These are phyloP conservation scores for Cyberlindnera maclurae DNA, from an alignment of 805 yeast genomes.

Conservation along the genomic window DNA sequence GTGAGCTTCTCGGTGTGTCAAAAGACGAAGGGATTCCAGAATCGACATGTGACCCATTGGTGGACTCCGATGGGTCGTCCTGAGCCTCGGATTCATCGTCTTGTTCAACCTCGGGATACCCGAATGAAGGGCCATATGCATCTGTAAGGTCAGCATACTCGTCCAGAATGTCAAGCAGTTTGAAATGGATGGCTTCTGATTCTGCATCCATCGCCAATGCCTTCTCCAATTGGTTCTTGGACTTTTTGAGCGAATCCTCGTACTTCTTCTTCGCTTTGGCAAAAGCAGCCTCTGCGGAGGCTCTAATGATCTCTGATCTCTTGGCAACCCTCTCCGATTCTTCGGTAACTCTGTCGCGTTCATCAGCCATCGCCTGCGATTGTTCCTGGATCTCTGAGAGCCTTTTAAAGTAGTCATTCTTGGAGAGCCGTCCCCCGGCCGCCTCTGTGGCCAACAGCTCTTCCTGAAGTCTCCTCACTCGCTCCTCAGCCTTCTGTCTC, in stretches of 20 bases:
- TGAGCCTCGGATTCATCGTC: conserved; percentile 1
- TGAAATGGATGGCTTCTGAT: conserved; percentile 6
- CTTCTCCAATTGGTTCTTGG: conserved; percentile 2
- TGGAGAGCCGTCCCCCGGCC: neutral
- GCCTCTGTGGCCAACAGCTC: neutral
- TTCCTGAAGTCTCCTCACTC: conserved; percentile 2
- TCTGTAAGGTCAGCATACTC: conserved; percentile 3
- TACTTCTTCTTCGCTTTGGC: conserved; percentile 14
- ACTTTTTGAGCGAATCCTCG: conserved; percentile 5
- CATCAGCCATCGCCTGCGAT: neutral
- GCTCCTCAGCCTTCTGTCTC: conserved; percentile 5
- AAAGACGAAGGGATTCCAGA: neutral
- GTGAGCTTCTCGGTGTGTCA: conserved; percentile 1
- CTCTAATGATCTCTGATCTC: conserved; percentile 8
- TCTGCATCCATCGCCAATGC: neutral
- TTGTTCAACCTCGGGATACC: conserved; percentile 1
- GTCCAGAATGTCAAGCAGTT: conserved; percentile 3
- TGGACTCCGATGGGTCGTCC: neutral
- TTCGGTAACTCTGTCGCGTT: conserved; percentile 6
- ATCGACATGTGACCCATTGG: neutral
- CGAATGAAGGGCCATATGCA: conserved; percentile 1
- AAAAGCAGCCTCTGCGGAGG: conserved; percentile 13
- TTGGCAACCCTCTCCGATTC: conserved; percentile 1
- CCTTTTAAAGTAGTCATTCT: conserved; percentile 6
- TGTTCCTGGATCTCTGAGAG: conserved; percentile 4